Conservation (phyloP, 129 eudicot genomes). For the Flaveria bidentis region DNA sequence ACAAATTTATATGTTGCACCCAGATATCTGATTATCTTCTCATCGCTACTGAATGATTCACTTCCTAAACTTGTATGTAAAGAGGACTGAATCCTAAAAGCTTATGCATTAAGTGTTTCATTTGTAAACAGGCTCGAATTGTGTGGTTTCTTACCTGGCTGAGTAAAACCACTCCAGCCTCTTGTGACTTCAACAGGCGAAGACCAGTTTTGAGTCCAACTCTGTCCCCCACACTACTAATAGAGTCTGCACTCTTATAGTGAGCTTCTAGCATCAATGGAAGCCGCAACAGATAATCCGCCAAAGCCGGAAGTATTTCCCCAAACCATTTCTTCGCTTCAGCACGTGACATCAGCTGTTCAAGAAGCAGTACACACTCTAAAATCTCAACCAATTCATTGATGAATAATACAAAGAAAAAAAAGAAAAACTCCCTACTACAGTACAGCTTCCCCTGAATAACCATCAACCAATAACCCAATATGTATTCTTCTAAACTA, state of each 20-base stretch:
- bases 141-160: slow-evolving; percentile 53
- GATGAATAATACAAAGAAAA: not conserved
- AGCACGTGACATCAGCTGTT: slow-evolving; percentile 66
- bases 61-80: slow-evolving; percentile 12
- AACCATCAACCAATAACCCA: not conserved
- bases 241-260: slow-evolving; percentile 45
- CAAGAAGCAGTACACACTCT: slow-evolving; percentile 5
- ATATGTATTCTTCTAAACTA: not conserved
- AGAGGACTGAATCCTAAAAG: not conserved
- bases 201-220: slow-evolving; percentile 64
- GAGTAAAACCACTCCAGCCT: slow-evolving; percentile 67
- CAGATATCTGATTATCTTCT: not conserved
- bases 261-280: slow-evolving; percentile 65
- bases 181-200: slow-evolving; percentile 77
- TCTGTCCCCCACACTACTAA: slow-evolving; percentile 32
- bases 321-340: slow-evolving; percentile 70
- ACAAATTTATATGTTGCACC: not conserved
- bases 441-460: not conserved
- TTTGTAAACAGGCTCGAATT: not conserved
- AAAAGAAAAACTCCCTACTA: not conserved
- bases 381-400: not conserved
- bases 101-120: not conserved
- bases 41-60: slow-evolving; percentile 12
- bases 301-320: slow-evolving; percentile 64
- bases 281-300: slow-evolving; percentile 56